These are phyloP conservation scores for Trametes polyzona DNA, from an alignment of 1,284 basidiomycete species.

Conservation along the genomic window DNA sequence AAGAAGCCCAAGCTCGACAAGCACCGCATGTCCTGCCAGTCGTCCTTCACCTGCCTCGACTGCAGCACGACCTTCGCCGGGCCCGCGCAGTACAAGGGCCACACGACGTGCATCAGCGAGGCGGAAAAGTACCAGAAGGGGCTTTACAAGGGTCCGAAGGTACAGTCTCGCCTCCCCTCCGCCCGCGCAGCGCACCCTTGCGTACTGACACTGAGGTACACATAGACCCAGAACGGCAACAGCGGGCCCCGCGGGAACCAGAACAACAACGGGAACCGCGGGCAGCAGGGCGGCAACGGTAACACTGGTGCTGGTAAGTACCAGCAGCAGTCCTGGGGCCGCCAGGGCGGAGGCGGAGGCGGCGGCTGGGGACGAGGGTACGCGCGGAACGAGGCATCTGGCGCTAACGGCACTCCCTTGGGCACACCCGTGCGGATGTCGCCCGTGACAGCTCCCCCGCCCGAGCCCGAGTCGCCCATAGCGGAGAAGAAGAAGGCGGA, in stretches of 20 bases:
- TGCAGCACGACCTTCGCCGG: conserved; percentile 81
- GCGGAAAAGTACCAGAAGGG: conserved; percentile 91
- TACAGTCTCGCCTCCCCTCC: conserved; percentile 4
- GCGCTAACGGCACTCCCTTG: conserved; percentile 70
- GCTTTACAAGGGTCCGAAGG: conserved; percentile 80
- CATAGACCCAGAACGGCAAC: conserved; percentile 29
- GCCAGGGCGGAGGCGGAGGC: conserved; percentile 24
- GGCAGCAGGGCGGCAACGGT: background rate
- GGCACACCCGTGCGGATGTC: conserved; percentile 64
- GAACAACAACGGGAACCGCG: conserved; percentile 9
- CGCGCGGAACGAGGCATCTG: conserved; percentile 47
- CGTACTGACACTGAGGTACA: background rate
- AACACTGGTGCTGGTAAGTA: conserved; percentile 31
- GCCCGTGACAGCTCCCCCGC: conserved; percentile 30
- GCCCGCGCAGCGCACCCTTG: background rate
- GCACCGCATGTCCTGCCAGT: conserved; percentile 61
- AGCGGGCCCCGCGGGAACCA: conserved; percentile 19
- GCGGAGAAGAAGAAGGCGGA: conserved; percentile 3
- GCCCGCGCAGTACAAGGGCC: conserved; percentile 77
- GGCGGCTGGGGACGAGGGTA: conserved; percentile 30
- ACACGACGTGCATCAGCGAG: conserved; percentile 86
- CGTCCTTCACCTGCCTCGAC: conserved; percentile 86
- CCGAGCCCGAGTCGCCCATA: conserved; percentile 13
- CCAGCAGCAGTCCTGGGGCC: conserved; percentile 29
- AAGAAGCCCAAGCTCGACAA: conserved; percentile 91